A percentile compares a stretch with the other conserved stretches of the same genome.
phyloP scores from a whole-genome alignment of 306 rosid genomes.

The Sicyos edulis region DNA sequence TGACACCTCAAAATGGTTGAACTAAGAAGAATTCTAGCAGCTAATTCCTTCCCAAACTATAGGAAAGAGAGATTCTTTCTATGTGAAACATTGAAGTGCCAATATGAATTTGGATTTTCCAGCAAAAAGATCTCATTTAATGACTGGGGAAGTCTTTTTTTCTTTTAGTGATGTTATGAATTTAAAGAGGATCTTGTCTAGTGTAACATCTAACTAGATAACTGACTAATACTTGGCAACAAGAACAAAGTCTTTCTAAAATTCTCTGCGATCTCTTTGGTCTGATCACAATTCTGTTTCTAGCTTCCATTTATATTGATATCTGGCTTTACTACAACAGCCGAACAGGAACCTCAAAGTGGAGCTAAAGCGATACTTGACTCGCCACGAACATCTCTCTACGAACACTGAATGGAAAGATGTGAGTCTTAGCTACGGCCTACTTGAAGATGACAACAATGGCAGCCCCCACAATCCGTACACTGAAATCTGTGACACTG shows the following conservation, averaged over 20 bases:
- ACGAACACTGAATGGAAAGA: conserved; percentile 23
- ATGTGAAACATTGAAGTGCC: background rate
- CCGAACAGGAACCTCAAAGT: conserved; percentile 25
- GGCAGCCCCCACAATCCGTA: background rate
- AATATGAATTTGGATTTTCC: background rate
- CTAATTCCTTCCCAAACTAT: background rate
- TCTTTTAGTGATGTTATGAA: background rate
- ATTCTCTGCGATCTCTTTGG: background rate
- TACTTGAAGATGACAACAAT: conserved; percentile 1
- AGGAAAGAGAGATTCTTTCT: background rate
- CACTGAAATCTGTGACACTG: background rate
- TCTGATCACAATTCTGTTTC: background rate
- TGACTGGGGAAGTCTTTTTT: background rate
- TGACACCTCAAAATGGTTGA: no score
- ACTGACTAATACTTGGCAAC: background rate
- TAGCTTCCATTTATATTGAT: background rate
- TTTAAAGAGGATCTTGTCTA: background rate
- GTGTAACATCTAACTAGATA: background rate
- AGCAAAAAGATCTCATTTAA: background rate
- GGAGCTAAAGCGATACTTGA: conserved; percentile 27
- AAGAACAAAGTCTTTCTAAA: background rate
- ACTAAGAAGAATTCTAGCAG: background rate
- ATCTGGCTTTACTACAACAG: conserved; percentile 1
- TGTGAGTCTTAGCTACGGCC: conserved; percentile 23
- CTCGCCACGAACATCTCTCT: conserved; percentile 23